Evolutionary conservation across 2,329 filamentous ascomycete genomes (phyloP).

Genomic region (Aureobasidium namibiae): DNA sequence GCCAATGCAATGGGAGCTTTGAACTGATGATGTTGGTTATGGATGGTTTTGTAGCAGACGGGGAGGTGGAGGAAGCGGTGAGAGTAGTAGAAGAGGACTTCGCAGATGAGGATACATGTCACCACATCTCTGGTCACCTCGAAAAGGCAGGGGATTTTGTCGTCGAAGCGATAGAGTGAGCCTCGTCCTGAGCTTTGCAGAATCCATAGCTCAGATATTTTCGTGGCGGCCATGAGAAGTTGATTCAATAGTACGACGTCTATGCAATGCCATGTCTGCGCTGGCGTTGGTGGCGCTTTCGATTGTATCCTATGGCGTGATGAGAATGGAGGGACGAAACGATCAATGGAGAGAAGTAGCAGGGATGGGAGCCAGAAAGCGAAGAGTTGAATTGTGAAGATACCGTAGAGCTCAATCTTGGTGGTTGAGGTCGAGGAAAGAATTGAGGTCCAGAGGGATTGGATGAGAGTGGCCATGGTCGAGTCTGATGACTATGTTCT

Average conservation of each 20-base stretch:
- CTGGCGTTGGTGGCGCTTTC: background rate
- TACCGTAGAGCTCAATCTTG: constrained; percentile 1
- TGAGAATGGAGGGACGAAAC: background rate
- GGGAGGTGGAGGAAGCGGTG: constrained; percentile 6
- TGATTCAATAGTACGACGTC: constrained; percentile 4
- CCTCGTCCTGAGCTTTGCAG: background rate
- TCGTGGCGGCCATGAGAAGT: background rate
- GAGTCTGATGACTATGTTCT: background rate
- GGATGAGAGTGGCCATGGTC: background rate
- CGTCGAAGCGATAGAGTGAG: background rate
- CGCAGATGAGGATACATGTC: background rate
- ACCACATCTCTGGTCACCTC: background rate
- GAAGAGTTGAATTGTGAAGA: background rate
- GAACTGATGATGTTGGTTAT: constrained; percentile 13
- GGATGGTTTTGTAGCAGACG: background rate
- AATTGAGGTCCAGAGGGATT: background rate
- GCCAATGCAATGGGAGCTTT: constrained; percentile 10
- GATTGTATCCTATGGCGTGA: constrained; percentile 10
- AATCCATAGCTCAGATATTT: background rate
- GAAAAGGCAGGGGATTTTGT: background rate
- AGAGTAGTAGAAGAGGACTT: constrained; percentile 14
- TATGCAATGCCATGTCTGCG: background rate
- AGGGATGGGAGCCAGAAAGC: constrained; percentile 12
- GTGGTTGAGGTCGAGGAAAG: background rate
- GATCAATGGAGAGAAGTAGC: background rate